phyloP scores from a whole-genome alignment of 1,139 yeast genomes.

The Arxiozyma heterogenica region DNA sequence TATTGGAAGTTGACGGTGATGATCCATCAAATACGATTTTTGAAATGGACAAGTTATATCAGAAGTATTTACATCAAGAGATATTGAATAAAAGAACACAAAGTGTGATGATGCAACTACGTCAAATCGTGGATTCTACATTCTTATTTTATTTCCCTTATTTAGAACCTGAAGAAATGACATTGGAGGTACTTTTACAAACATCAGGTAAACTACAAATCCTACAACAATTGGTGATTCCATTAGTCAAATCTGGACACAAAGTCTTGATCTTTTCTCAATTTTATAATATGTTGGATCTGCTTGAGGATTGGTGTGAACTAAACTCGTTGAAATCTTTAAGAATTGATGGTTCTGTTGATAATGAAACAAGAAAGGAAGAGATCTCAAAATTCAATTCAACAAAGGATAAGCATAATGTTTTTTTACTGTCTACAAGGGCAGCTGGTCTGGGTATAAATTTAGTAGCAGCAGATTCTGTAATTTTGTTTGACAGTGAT shows the following conservation, averaged over 20 bases:
- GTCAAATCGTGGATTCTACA: slow-evolving; percentile 81
- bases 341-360: slow-evolving; percentile 69
- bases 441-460: slow-evolving; percentile 95
- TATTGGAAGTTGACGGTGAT: neutral
- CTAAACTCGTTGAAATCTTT: slow-evolving; percentile 40
- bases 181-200: slow-evolving; percentile 33
- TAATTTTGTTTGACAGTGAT: slow-evolving; percentile 80
- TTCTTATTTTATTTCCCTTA: slow-evolving; percentile 77
- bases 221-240: slow-evolving; percentile 51
- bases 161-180: slow-evolving; percentile 35
- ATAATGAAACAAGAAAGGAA: slow-evolving; percentile 55
- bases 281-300: slow-evolving; percentile 68
- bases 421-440: slow-evolving; percentile 73
- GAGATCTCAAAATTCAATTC: slow-evolving; percentile 50
- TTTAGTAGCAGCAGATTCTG: slow-evolving; percentile 80
- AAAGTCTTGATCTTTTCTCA: slow-evolving; percentile 77
- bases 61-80: slow-evolving; percentile 27
- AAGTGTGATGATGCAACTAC: slow-evolving; percentile 69
- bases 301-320: slow-evolving; percentile 64
- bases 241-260: slow-evolving; percentile 43
- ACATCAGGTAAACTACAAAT: slow-evolving; percentile 67
- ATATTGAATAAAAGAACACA: slow-evolving; percentile 42
- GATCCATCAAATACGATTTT: slow-evolving; percentile 7
- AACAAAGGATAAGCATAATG: slow-evolving; percentile 28
- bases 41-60: slow-evolving; percentile 25